Base-by-base conservation (phyloP, 2,329 filamentous ascomycete genomes). In the Myrmaecium sp. region DNA sequence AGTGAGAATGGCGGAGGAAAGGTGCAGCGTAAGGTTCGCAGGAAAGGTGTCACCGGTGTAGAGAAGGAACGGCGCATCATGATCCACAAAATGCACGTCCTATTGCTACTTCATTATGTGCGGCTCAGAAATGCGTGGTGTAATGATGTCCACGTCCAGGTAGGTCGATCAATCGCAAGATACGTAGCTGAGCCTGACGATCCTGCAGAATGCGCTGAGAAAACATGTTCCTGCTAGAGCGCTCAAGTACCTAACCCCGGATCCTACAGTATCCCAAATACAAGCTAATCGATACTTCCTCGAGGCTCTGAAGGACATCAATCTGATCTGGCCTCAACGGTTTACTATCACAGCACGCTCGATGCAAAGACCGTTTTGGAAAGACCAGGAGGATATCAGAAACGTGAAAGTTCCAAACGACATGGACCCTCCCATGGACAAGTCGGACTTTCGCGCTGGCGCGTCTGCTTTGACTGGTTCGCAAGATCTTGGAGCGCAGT, bases 51-150 rank as follows among this genome's bases (percentile, higher is more conserved):
- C 10, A 66, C 66, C 1, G 56, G 57, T 5, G 57, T 59, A 1
- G 72, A 76, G 34, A 71, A 63, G 34, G 64, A 60, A 24, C 44
- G 62, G 16, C 69, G 84, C 12, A 47, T 89, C 16, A 66, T 81
- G 27, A 62, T 83, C n/a, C 89, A 98, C 50, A 92, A 86, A 50
- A 60, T 73, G 33, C 84, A 98, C 52, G 37, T 95, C 1, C 55
- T 94, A 9, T 92, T 81, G 45, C 61, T 98, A 2, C 52, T 98
- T 10, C 69, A 72, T 6, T 81, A 95, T 49, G 65, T 74, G 10
- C 66, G 78, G 36, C 60, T 70, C 30, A 71, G 84, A 29, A 98
- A 95, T 44, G 59, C 67, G 29, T 94, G 86, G 82, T 94, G 84
- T 53, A 92, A 92, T 41, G 75, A 86, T 43, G 40, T 56, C 9